Base-by-base conservation (phyloP, 2,329 filamentous ascomycete species). In the Fusarium sp. region DNA sequence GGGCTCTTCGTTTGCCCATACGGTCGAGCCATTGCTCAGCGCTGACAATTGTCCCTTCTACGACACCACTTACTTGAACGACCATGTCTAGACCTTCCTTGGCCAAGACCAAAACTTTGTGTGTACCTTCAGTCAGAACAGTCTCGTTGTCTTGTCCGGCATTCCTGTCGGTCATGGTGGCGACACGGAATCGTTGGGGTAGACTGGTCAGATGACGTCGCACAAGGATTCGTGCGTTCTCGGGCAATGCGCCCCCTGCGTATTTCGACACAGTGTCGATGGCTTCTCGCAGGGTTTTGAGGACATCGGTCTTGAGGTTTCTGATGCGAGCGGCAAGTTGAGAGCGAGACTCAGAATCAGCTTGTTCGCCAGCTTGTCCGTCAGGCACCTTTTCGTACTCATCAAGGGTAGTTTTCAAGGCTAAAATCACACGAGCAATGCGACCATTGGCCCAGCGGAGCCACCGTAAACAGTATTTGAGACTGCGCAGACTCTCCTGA, bases 1-100 rank as follows among this genome's bases (percentile, higher is more conserved):
- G 72, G 35, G 75, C 71, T 33, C 72, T 68, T 51, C 77, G 71
- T 74, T 81, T 83, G 36, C 93, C 93, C 65, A 97, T 85, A 26
- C 91, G 87, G 66, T 95, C 92, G 73, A 95, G 93, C 96, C 96
- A 98, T 75, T 92, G 90, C 82, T 98, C 95, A 1, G 96, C 96
- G 76, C 93, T 96, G 61, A 93, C 89, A 59, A 98, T 92, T 1
- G 96, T 98, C 59, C 94, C 93, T 75, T 97, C 93, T 14, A 98
- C 88, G 5, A 98, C 93, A 10, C 91, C 91, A 44, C 91, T 96
- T 55, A 99, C 94, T 80, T 98, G 95, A 2, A 91, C 89, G 87
- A 98, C 95, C 92, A 98, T 97, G 75, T 98, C 95, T 20, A 98
- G 86, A 0, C 95, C 94, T 80, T 98, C 95, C 77, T 92, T 93